These are phyloP conservation scores for Aspergillus kassunensis DNA, from an alignment of 495 filamentous ascomycete species.

Conservation along the genomic window DNA sequence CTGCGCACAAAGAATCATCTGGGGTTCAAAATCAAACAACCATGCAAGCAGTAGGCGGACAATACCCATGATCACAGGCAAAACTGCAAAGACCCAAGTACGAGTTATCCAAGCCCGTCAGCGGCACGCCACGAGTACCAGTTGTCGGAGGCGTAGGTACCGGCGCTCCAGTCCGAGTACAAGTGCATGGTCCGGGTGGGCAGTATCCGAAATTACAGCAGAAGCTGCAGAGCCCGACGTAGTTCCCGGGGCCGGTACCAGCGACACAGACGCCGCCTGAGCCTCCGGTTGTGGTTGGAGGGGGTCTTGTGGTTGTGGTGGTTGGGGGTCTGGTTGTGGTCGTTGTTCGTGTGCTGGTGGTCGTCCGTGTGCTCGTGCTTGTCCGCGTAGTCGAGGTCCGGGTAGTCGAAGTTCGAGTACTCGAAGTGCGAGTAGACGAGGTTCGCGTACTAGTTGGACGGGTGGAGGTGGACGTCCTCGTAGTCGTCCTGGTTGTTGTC, in stretches of 20 bases:
- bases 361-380: constrained; percentile 9
- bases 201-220: constrained; percentile 40
- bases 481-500: not conserved
- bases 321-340: constrained; percentile 12
- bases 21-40: not conserved
- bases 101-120: constrained; percentile 26
- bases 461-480: no score
- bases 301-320: not conserved
- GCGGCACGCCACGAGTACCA: constrained; percentile 26
- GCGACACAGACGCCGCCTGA: constrained; percentile 21
- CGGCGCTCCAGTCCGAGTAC: constrained; percentile 29
- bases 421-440: not conserved
- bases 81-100: constrained; percentile 43
- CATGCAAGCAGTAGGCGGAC: constrained; percentile 35
- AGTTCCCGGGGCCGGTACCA: constrained; percentile 39
- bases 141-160: constrained; percentile 23
- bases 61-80: constrained; percentile 39
- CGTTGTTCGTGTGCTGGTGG: constrained; percentile 10
- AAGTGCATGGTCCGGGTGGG: constrained; percentile 36
- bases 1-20: not conserved
- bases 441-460: not conserved
- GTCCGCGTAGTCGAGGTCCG: constrained; percentile 6
- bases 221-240: constrained; percentile 39
- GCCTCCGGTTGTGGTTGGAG: constrained; percentile 10
- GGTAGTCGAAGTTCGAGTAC: constrained; percentile 2